Evolutionary conservation across 108 stramenopile genomes (phyloP), one percentile per base, ranked within the genome.

Genomic region (Stephanodiscus minutulus): DNA sequence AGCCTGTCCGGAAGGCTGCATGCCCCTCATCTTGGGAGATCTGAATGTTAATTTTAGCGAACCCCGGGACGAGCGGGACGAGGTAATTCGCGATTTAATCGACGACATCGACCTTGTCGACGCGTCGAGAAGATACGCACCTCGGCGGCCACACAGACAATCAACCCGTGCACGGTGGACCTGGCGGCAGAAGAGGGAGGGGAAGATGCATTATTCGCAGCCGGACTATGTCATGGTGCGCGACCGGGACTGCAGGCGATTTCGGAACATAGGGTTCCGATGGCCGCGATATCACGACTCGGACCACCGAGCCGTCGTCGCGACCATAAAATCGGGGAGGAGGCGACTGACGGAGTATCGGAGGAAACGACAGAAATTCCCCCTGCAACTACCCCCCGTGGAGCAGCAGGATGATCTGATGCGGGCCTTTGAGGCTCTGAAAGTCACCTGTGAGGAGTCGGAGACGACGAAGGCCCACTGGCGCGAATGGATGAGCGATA

Each of bases 1-100:
- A 22, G 60, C 60, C 29, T 36, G 37, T 41, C 60, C 60, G 60
- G 21, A 61, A 29, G 60, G 60, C 8, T 28, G 59, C 59, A 60
- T 21, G 18, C 59, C 25, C 35, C 20, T 60, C 7, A 6, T 60
- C 25, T 52, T 52, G 50, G 22, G 24, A 41, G 39, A 41, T 41
- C 39, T 39, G 31, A 33, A 33, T 33, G 5, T 33, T 4, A 33
- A 33, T 33, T 33, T 33, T 5, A 33, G 31, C 31, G 31, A 33
- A 33, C 31, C 31, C 31, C 5, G 31, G 31, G 31, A 33, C 31
- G 31, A 33, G 5, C 31, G 31, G 31, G 31, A 33, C 31, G 31
- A 33, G 31, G 31, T 33, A 4, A 33, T 33, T 5, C 31, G 31
- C 31, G 31, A 33, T 33, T 5, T 33, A 2, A 33, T 33, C 31